Base-by-base conservation (phyloP, 768 basidiomycete species). In the Mrakia frigida region DNA sequence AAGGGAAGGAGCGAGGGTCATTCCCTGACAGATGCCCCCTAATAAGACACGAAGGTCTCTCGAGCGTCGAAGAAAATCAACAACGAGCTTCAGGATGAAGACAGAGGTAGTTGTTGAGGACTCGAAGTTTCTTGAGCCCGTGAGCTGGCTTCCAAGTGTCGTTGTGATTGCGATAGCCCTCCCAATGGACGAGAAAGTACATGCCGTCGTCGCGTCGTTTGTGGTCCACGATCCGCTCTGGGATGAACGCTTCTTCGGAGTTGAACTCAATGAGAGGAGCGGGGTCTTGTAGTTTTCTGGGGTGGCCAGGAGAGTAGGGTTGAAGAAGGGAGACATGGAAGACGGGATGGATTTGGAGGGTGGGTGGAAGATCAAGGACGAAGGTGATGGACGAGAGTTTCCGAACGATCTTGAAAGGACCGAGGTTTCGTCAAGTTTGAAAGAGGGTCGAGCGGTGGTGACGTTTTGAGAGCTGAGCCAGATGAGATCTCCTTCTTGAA, bases 401-500 rank as follows among this genome's bases (percentile, higher is more conserved):
- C n/a, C n/a, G n/a, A n/a, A n/a, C 67, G 67, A 39, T 10, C 33
- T 18, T 68, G 33, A 68, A 21, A 11, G 7, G 28, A 14, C 33
- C 14, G 18, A 68, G 3, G 23, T 37, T 35, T 21, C 67, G 67
- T 6, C 13, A n/a, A 4, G 33, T 37, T 35, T 7, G 67, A 10
- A 9, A 41, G 39, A 2, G 37, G 39, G 35, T 37, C 67, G 21
- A 41, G 11, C 11, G 39, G n/a, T n/a, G n/a, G n/a, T n/a, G n/a
- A n/a, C n/a, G 39, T 41, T n/a, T 16, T 35, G 67, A 13, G 67
- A 31, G 67, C 80, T 78, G 25, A 82, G 79, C 75, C 73, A 60
- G 37, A 80, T 80, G 13, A 50, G 50, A 61, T 81, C 79, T 5
- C 81, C 81, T 18, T 73, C 69, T 25, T 71, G 28, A 69, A 71